Base-by-base conservation (phyloP, 192 early-diverging fungal species). In the Coemansia sp. region DNA sequence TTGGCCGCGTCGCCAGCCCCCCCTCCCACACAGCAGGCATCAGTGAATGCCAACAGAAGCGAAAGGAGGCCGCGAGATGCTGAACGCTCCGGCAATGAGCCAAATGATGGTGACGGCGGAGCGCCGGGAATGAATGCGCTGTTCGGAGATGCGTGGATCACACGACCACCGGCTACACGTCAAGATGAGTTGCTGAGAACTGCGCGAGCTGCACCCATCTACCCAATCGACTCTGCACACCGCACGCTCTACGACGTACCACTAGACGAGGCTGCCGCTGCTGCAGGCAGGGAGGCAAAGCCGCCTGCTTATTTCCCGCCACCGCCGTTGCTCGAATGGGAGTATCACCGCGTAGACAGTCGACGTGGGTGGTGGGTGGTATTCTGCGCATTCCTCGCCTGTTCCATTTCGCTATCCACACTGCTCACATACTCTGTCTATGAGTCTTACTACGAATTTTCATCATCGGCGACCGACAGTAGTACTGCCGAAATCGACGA, bases 341-440 rank as follows among this genome's bases (percentile, higher is more conserved):
- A 79, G 40, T 79, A 74, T 62, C 37, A 79, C 35, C 64, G n/a
- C 0, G 13, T 66, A 10, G 78, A 79, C 34, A 34, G 68, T 10
- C 14, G 21, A 0, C 27, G 42, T 2, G 78, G 72, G 0, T 79
- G 78, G 78, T 45, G 51, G 51, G 60, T 71, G 3, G 69, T 74
- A 2, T 6, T 29, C 6, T 79, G 78, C 57, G 78, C 78, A 17
- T 65, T 69, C 21, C 56, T 79, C 4, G 64, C 69, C 0, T 67
- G 66, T 41, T 70, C 63, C 24, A 59, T 74, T 0, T 71, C 73
- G 46, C 62, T 74, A 10, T 80, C 78, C 14, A 64, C 78, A 27
- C 57, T 75, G 37, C 31, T 72, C 66, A 80, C 36, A 11, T 80
- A 75, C 63, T 51, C 73, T 8, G 64, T 74, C n/a, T 80, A 75